phyloP scores from a whole-genome alignment of 139 green algal genomes.

The Asterochloris erici region DNA sequence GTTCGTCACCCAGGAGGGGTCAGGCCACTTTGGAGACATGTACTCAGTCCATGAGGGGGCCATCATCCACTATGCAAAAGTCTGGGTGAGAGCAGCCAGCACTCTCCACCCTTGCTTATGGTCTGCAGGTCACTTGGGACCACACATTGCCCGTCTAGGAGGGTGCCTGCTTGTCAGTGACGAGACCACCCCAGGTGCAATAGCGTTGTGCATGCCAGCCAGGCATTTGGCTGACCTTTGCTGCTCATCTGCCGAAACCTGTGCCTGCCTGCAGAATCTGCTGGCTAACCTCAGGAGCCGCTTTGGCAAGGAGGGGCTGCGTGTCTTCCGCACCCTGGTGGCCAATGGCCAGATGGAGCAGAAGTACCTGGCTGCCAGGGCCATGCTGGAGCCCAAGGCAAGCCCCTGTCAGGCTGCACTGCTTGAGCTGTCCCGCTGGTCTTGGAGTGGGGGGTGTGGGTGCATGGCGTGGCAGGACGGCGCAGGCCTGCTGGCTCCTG shows the following conservation, averaged over 20 bases:
- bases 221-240: not conserved
- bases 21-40: not conserved
- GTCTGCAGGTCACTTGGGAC: not conserved
- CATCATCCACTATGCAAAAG: conserved; percentile 15
- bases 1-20: not conserved
- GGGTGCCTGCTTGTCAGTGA: not conserved
- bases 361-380: conserved; percentile 70
- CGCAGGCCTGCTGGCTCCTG: no score
- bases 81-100: not conserved
- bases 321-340: conserved; percentile 75
- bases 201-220: not conserved
- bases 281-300: conserved; percentile 48
- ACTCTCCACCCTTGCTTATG: not conserved
- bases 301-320: conserved; percentile 60
- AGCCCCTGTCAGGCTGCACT: not conserved
- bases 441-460: not conserved
- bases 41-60: conserved; percentile 5
- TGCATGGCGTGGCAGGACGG: no score
- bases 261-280: conserved; percentile 19
- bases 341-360: conserved; percentile 74
- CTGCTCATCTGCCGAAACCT: not conserved
- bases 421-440: not conserved
- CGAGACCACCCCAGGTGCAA: not conserved
- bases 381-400: conserved; percentile 56
- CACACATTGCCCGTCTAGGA: not conserved